These are phyloP conservation scores for Gossypium stocksii DNA, from an alignment of 345 rosid genomes.

Conservation along the genomic window DNA sequence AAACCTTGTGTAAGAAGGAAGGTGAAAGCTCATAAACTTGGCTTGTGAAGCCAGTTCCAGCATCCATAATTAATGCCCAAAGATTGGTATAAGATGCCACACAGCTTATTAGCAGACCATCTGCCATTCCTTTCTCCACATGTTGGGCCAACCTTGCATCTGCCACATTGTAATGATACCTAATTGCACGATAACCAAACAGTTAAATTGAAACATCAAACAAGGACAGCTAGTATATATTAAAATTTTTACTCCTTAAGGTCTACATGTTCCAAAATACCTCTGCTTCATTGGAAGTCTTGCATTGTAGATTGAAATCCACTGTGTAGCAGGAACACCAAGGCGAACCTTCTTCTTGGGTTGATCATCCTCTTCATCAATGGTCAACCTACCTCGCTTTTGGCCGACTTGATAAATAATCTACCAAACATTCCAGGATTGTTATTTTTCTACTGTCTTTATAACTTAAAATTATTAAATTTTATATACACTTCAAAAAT, in stretches of 20 bases:
- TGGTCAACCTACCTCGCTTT: constrained; percentile 80
- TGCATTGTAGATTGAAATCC: constrained; percentile 95
- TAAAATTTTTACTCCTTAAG: neutral
- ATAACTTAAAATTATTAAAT: neutral
- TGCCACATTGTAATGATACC: constrained; percentile 98
- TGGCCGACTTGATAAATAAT: constrained; percentile 86
- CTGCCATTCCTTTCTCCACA: constrained; percentile 85
- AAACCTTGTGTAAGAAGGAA: constrained; percentile 79
- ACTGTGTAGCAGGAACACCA: constrained; percentile 93
- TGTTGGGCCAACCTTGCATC: constrained; percentile 88
- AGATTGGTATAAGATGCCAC: constrained; percentile 86
- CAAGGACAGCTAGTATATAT: neutral
- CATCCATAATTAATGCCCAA: constrained; percentile 90
- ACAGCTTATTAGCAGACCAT: constrained; percentile 88
- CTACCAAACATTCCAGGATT: constrained; percentile 32
- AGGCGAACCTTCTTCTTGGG: constrained; percentile 86
- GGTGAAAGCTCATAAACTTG: constrained; percentile 93
- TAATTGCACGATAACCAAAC: constrained; percentile 26
- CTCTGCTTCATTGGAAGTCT: constrained; percentile 96
- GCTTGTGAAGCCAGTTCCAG: constrained; percentile 32
- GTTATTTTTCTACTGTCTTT: neutral
- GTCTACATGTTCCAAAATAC: constrained; percentile 30
- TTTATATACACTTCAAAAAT: neutral
- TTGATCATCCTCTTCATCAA: constrained; percentile 83
- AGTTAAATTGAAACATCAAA: constrained; percentile 6